phyloP scores from a whole-genome alignment of 2,329 filamentous ascomycete species.

The Fusarium annulatum region DNA sequence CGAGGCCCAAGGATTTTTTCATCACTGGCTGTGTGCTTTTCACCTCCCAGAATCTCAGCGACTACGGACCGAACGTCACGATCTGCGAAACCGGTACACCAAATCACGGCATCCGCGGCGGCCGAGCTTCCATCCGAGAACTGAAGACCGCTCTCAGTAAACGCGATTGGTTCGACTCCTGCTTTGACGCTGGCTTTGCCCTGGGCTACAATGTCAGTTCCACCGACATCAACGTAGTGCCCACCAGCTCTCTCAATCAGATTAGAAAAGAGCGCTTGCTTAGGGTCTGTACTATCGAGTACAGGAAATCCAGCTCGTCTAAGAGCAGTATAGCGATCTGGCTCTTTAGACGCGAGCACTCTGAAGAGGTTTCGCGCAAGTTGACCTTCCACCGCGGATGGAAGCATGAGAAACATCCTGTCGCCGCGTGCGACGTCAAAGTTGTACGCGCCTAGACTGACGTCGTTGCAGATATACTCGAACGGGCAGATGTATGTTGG shows the following conservation, averaged over 20 bases:
- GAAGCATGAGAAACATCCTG: conserved; percentile 15
- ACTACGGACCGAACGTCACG: neutral
- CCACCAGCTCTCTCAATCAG: conserved; percentile 19
- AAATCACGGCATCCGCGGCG: conserved; percentile 16
- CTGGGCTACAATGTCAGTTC: neutral
- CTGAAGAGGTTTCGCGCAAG: conserved; percentile 7
- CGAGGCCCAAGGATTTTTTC: neutral
- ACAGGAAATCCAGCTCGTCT: conserved; percentile 10
- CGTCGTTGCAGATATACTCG: conserved; percentile 12
- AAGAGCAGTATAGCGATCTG: conserved; percentile 15
- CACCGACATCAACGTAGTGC: conserved; percentile 27
- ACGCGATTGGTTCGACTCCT: conserved; percentile 3
- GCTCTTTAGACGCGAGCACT: conserved; percentile 17
- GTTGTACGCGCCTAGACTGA: conserved; percentile 16
- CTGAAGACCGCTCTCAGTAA: neutral
- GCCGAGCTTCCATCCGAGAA: conserved; percentile 20
- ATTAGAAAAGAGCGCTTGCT: conserved; percentile 6
- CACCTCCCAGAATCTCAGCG: conserved; percentile 3
- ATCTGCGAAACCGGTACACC: conserved; percentile 30
- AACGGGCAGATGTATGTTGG: conserved; percentile 34
- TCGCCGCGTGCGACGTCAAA: conserved; percentile 12
- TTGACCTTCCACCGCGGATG: conserved; percentile 2
- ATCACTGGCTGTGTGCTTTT: fast-evolving
- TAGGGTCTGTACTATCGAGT: neutral
- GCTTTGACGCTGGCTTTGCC: conserved; percentile 17